These are phyloP conservation scores for Xylaria nigripes DNA, from an alignment of 495 filamentous ascomycete species.

Conservation along the genomic window DNA sequence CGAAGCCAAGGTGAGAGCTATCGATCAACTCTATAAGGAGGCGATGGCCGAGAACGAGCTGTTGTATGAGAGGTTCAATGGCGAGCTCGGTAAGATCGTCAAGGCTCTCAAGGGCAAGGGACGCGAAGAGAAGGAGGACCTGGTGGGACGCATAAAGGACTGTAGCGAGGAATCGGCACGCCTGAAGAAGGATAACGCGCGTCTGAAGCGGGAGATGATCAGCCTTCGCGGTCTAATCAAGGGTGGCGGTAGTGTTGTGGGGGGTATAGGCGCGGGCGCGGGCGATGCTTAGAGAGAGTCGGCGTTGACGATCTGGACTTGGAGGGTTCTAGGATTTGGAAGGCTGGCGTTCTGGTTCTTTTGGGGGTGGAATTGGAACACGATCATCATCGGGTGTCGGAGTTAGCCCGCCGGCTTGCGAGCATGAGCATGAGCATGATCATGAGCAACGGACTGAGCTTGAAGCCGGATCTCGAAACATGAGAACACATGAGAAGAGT, in stretches of 20 bases:
- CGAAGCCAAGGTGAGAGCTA: constrained; percentile 69
- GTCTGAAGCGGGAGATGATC: constrained; percentile 45
- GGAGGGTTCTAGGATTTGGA: constrained; percentile 8
- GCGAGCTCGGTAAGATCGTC: constrained; percentile 76
- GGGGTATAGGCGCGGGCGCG: constrained; percentile 11
- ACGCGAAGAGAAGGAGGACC: constrained; percentile 64
- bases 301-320: constrained; percentile 9
- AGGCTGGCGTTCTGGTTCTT: constrained; percentile 20
- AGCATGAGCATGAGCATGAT: background rate
- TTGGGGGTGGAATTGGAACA: constrained; percentile 11
- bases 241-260: constrained; percentile 10
- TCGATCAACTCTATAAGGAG: constrained; percentile 86
- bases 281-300: constrained; percentile 26
- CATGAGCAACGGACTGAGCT: no score
- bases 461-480: background rate
- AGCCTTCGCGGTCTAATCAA: constrained; percentile 42
- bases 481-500: no score
- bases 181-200: constrained; percentile 71
- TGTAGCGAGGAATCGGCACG: constrained; percentile 59
- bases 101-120: constrained; percentile 60
- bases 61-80: constrained; percentile 87
- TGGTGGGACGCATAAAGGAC: constrained; percentile 58
- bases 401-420: no score
- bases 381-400: constrained; percentile 1
- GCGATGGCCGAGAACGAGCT: constrained; percentile 89